Evolutionary conservation across 768 basidiomycete genomes (phyloP), one percentile per base, ranked within the genome.

Genomic region (Galerina marginata): DNA sequence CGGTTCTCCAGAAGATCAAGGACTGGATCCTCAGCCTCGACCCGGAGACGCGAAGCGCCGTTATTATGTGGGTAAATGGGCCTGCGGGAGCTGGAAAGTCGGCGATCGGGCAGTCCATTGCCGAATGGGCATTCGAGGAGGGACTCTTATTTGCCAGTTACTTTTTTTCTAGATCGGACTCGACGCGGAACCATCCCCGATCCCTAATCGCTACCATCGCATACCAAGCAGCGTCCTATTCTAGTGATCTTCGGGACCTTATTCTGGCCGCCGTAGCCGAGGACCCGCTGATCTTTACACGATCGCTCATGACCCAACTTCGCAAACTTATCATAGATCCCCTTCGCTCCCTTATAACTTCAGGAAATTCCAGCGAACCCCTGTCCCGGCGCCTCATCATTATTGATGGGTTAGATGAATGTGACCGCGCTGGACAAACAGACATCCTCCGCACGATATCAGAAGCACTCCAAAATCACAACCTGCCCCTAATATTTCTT

Each of bases 51-150:
- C 39, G 11, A 15, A 42, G 9, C 23, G 12, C 26, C n/a, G 3
- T 23, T 36, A 33, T 49, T n/a, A 50, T 56, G 29, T 63, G 62
- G 62, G 5, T 63, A 9, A 46, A 51, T 47, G 62, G 62, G 6
- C 42, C 58, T 26, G 62, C 62, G 9, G 62, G 62, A 10, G 58
- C 58, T 4, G 62, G 62, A 51, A 63, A 63, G 39, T 63, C 62
- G 3, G 54, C 62, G 6, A 58, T 63, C 12, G 33, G 39, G 4
- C 57, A 59, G 29, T 50, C 57, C 12, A 49, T 63, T 25, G 58
- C 58, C 2, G 58, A 59, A n/a, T 6, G 29, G 16, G 59, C 58
- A 40, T 25, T 20, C 37, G 33, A 56, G 12, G 20, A 16, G 2
- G 36, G 45, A 10, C 11, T 40, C 6, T 12, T 63, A 4, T 23